phyloP scores from a whole-genome alignment of 2,329 filamentous ascomycete genomes.

The Lasiodiplodia sp. region DNA sequence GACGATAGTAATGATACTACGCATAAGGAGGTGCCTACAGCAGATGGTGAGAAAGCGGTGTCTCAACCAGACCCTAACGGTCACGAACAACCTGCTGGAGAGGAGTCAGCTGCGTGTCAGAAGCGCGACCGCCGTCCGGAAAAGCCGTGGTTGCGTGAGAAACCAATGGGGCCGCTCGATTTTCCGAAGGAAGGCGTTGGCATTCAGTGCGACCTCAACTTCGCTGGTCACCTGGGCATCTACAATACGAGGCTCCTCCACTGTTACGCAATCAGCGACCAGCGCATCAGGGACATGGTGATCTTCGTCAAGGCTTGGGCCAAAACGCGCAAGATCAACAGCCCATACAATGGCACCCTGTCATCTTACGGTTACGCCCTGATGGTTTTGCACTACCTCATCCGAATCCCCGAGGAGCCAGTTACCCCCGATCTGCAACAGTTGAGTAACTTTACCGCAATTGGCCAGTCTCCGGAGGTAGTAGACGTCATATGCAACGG shows the following conservation, averaged over 20 bases:
- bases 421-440: slow-evolving; percentile 84
- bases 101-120: not conserved
- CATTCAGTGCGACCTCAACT: slow-evolving; percentile 93
- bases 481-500: slow-evolving; percentile 64
- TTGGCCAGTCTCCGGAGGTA: not conserved
- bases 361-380: slow-evolving; percentile 91
- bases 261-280: slow-evolving; percentile 82
- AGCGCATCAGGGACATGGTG: slow-evolving; percentile 78
- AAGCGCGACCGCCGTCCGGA: slow-evolving; percentile 35
- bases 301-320: slow-evolving; percentile 93
- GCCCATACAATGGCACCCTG: slow-evolving; percentile 82
- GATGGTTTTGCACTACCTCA: slow-evolving; percentile 90
- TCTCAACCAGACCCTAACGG: not conserved
- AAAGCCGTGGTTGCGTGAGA: slow-evolving; percentile 55
- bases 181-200: slow-evolving; percentile 79
- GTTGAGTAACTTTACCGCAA: not conserved
- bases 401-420: slow-evolving; percentile 81
- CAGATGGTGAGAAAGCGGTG: not conserved
- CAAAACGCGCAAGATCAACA: slow-evolving; percentile 84
- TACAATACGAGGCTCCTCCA: slow-evolving; percentile 84
- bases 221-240: slow-evolving; percentile 81
- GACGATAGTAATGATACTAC: not conserved
- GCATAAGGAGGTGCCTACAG: not conserved
- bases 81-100: not conserved
- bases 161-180: slow-evolving; percentile 65